Conservation (phyloP, 805 yeast species). For the Suhomyces pyralidae region DNA sequence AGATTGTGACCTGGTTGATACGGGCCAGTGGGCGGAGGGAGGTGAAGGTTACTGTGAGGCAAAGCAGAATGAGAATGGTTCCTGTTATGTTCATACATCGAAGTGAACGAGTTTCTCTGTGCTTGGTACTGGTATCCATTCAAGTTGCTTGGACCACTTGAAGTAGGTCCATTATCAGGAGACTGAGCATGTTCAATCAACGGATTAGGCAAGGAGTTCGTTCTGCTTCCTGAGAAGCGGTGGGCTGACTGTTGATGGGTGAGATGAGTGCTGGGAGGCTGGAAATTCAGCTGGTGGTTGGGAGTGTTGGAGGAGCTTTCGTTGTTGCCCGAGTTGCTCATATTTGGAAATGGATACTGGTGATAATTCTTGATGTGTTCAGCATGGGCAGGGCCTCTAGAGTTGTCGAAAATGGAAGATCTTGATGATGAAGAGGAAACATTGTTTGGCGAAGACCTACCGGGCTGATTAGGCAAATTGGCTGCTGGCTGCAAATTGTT, state of each 20-base stretch:
- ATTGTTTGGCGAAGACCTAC: conserved; percentile 5
- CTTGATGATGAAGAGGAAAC: conserved; percentile 3
- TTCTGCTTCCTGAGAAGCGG: conserved; percentile 10
- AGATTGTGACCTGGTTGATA: conserved; percentile 1
- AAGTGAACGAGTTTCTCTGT: conserved; percentile 21
- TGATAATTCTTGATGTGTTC: conserved; percentile 7
- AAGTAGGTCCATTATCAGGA: neutral
- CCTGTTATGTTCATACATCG: conserved; percentile 12
- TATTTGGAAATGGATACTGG: conserved; percentile 18
- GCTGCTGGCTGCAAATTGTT: neutral
- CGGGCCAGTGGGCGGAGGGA: conserved; percentile 1
- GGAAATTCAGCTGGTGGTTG: neutral
- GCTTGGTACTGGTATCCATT: conserved; percentile 2
- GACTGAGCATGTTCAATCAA: conserved; percentile 8
- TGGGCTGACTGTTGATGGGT: neutral
- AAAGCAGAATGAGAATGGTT: neutral
- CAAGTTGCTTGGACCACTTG: neutral
- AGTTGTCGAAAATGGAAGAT: conserved; percentile 3
- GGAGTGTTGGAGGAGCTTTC: neutral
- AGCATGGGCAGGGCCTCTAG: neutral
- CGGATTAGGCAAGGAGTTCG: conserved; percentile 22
- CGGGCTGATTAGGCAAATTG: neutral
- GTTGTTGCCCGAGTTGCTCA: conserved; percentile 3
- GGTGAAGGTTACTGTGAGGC: neutral
- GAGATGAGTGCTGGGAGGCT: neutral